Percentiles rank a stretch among this genome's conserved stretches.
Evolutionary conservation across 805 yeast species (phyloP).

Genomic region (Yamadazyma insecticola): DNA sequence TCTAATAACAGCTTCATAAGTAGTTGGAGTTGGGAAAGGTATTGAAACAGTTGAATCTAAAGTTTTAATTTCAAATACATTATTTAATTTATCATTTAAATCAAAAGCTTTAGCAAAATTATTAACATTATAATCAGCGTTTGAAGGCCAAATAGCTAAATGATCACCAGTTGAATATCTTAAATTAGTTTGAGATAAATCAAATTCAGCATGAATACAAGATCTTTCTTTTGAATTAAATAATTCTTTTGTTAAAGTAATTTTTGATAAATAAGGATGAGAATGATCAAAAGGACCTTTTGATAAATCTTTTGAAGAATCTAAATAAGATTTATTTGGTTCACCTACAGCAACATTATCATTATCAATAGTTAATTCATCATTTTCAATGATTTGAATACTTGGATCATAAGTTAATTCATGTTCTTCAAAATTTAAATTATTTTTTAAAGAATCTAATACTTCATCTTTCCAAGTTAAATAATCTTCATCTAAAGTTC

Average conservation of each 20-base stretch:
- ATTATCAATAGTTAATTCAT: slow-evolving; percentile 20
- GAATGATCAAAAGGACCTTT: slow-evolving; percentile 75
- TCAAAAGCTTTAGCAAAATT: slow-evolving; percentile 62
- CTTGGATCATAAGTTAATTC: slow-evolving; percentile 78
- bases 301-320: slow-evolving; percentile 27
- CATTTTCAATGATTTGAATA: slow-evolving; percentile 37
- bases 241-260: slow-evolving; percentile 59
- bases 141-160: slow-evolving; percentile 91
- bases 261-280: slow-evolving; percentile 79
- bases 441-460: slow-evolving; percentile 59
- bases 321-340: slow-evolving; percentile 52
- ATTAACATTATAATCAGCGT: slow-evolving; percentile 70
- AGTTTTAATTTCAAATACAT: slow-evolving; percentile 59
- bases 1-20: slow-evolving; percentile 82
- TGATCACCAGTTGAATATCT: slow-evolving; percentile 95
- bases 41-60: slow-evolving; percentile 63
- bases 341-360: slow-evolving; percentile 63
- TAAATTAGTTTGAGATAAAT: slow-evolving; percentile 66
- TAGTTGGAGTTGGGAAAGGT: slow-evolving; percentile 76
- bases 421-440: slow-evolving; percentile 69
- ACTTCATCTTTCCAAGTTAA: slow-evolving; percentile 85
- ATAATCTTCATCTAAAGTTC: slow-evolving; percentile 92
- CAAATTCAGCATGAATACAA: slow-evolving; percentile 90
- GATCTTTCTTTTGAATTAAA: slow-evolving; percentile 62
- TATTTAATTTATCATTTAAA: slow-evolving; percentile 46